Conservation (phyloP, 2,329 filamentous ascomycete species). For the Didymella exigua region DNA sequence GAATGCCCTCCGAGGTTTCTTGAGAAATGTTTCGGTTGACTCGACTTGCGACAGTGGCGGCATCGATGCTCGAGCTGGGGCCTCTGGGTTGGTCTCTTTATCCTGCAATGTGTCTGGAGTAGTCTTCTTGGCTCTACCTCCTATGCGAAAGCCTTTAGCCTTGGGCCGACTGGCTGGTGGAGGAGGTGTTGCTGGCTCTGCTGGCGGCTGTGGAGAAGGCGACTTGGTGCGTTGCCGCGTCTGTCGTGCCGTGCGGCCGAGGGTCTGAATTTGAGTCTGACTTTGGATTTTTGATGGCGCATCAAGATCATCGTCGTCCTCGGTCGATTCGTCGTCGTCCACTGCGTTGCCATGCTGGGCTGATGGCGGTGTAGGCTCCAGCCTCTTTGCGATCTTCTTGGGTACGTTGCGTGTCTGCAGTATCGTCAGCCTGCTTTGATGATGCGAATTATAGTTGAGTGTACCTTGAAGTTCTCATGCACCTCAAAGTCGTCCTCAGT, state of each 20-base stretch:
- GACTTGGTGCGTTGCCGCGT: constrained; percentile 2
- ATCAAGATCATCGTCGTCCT: constrained; percentile 51
- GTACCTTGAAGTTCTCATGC: constrained; percentile 41
- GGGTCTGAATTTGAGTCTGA: constrained; percentile 5
- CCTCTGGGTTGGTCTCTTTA: background rate
- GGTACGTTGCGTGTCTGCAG: constrained; percentile 19
- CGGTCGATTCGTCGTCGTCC: constrained; percentile 31
- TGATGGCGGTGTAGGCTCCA: background rate
- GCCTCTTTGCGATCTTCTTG: background rate
- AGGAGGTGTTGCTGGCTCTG: constrained; percentile 2
- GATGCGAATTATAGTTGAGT: background rate
- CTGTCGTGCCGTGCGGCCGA: background rate
- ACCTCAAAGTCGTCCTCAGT: constrained; percentile 47
- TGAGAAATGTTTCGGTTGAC: constrained; percentile 12
- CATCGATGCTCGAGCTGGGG: background rate
- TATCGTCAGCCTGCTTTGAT: background rate
- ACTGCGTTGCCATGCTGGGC: background rate
- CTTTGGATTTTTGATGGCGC: constrained; percentile 30
- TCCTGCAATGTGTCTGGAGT: constrained; percentile 1
- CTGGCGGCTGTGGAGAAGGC: constrained; percentile 8
- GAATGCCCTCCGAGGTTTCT: constrained; percentile 30
- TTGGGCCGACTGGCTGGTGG: constrained; percentile 21
- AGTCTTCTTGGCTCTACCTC: constrained; percentile 29
- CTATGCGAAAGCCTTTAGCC: constrained; percentile 36
- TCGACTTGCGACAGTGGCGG: constrained; percentile 9